A percentile compares a stretch with the other conserved stretches of the same genome.
Conservation (phyloP, 208 protist species). For the Leishmania tarentolae region DNA sequence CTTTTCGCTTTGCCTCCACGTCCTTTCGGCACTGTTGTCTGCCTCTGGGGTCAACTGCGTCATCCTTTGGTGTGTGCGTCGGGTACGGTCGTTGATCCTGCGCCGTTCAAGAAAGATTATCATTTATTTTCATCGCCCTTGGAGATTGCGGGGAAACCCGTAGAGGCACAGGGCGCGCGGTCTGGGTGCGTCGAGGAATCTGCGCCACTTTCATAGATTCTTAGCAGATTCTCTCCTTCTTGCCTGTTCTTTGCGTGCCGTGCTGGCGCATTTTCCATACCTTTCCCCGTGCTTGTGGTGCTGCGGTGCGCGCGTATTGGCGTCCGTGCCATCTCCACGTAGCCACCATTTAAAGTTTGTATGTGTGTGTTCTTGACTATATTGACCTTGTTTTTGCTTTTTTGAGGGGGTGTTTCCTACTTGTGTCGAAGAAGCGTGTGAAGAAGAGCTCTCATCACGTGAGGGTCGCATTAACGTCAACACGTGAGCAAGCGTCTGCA, state of each 20-base stretch:
- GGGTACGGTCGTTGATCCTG: background rate
- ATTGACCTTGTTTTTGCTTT: background rate
- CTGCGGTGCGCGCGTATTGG: background rate
- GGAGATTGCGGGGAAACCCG: background rate
- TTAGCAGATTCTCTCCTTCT: background rate
- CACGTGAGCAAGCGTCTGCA: background rate
- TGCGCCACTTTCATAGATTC: background rate
- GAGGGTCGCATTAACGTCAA: background rate
- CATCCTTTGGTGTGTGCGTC: background rate
- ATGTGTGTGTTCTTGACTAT: background rate
- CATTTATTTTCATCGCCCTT: constrained; percentile 8
- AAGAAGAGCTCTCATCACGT: background rate
- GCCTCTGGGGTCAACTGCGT: background rate
- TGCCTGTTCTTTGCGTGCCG: constrained; percentile 1
- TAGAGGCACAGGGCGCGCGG: background rate
- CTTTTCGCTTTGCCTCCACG: background rate
- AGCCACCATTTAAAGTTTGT: background rate
- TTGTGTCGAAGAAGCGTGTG: background rate
- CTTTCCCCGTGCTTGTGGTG: background rate
- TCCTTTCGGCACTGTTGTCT: background rate
- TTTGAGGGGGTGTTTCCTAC: background rate
- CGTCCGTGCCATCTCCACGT: background rate
- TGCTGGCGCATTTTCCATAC: background rate
- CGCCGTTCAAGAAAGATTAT: background rate
- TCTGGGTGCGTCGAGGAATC: background rate